Conservation (phyloP, 2,329 filamentous ascomycete genomes). For the Didymellaceae sp. region DNA sequence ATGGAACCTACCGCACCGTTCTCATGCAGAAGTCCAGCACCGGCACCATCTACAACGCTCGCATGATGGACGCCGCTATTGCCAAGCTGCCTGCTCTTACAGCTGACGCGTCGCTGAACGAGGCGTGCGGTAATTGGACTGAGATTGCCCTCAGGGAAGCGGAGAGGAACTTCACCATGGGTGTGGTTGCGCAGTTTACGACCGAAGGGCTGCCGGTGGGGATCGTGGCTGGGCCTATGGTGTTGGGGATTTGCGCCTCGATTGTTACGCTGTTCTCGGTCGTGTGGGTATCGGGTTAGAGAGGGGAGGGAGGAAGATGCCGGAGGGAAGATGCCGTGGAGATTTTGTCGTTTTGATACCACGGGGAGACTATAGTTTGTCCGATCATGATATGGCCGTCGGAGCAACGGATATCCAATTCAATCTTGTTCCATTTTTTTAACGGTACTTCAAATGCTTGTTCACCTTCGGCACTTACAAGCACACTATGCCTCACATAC, state of each 20-base stretch:
- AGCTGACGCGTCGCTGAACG: slow-evolving; percentile 52
- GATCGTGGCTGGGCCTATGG: slow-evolving; percentile 34
- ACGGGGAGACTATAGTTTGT: too few species aligned
- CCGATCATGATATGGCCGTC: too few species aligned
- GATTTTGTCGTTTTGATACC: too few species aligned
- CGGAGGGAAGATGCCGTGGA: too few species aligned
- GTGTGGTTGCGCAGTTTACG: slow-evolving; percentile 48
- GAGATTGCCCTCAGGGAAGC: slow-evolving; percentile 54
- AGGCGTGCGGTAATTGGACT: slow-evolving; percentile 55
- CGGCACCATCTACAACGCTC: slow-evolving; percentile 48
- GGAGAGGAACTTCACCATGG: slow-evolving; percentile 53
- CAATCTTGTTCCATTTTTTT: too few species aligned
- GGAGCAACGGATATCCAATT: too few species aligned
- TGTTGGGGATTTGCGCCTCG: slow-evolving; percentile 23
- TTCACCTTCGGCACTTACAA: too few species aligned
- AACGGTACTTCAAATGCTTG: too few species aligned
- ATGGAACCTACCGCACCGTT: slow-evolving; percentile 56
- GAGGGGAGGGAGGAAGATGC: too few species aligned
- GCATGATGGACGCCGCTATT: slow-evolving; percentile 53
- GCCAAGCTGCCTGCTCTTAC: slow-evolving; percentile 50
- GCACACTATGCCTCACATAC: too few species aligned
- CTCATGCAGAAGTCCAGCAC: slow-evolving; percentile 53
- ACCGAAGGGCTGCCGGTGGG: slow-evolving; percentile 41
- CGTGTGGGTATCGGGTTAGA: slow-evolving; percentile 30
- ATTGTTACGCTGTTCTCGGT: slow-evolving; percentile 26